A percentile compares a stretch with the other conserved stretches of the same genome.
Evolutionary conservation across 2,329 filamentous ascomycete species (phyloP).

Genomic region (Neopestalotiopsis rosae): DNA sequence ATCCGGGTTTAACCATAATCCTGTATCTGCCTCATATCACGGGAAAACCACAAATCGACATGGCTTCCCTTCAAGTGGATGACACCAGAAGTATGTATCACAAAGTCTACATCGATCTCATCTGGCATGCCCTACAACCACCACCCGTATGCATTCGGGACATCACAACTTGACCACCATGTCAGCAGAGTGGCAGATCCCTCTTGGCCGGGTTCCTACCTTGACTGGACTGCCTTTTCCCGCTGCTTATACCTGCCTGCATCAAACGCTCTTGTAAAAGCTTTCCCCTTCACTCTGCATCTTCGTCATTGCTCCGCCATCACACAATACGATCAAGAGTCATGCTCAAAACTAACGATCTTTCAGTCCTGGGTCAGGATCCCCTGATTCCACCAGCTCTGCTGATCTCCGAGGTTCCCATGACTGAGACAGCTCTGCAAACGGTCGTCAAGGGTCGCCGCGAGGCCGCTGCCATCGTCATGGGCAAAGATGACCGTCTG

Average conservation of each 20-base stretch:
- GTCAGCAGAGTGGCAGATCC: background rate
- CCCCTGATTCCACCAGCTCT: conserved; percentile 89
- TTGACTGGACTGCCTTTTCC: background rate
- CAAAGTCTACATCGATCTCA: background rate
- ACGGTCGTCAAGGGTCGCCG: conserved; percentile 75
- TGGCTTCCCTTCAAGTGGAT: conserved; percentile 39
- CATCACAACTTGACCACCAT: background rate
- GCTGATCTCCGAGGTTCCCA: conserved; percentile 84
- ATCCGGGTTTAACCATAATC: background rate
- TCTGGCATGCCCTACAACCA: background rate
- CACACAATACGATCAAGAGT: conserved; percentile 1
- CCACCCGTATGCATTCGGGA: background rate
- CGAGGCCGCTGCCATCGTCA: conserved; percentile 75
- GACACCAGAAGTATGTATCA: conserved; percentile 43
- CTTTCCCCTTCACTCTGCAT: background rate
- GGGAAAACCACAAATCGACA: conserved; percentile 41
- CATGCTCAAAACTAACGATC: conserved; percentile 36
- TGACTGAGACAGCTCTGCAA: conserved; percentile 64
- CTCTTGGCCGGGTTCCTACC: background rate
- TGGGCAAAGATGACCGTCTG: conserved; percentile 81
- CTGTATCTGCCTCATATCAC: conserved; percentile 17
- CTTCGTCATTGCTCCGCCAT: background rate
- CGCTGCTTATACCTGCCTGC: background rate
- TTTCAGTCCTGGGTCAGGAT: conserved; percentile 87
- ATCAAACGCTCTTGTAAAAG: background rate